These are phyloP conservation scores for Flueggea neowawraea DNA, from an alignment of 441 rosid species.

Conservation along the genomic window DNA sequence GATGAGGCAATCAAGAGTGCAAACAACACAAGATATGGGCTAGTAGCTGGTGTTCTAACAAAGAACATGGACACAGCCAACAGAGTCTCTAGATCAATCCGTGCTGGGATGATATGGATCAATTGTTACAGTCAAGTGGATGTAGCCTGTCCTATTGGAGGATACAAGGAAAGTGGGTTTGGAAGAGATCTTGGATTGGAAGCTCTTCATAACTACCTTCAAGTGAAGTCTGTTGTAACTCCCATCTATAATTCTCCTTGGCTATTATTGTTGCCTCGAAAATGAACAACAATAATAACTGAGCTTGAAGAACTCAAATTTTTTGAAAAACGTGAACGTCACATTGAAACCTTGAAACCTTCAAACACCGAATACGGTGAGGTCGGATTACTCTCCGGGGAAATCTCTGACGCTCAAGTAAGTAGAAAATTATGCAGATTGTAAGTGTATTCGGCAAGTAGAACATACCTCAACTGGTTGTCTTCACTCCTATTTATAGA, in stretches of 20 bases:
- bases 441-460: no score
- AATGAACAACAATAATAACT: no score
- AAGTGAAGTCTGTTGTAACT: no score
- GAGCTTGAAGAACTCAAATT: no score
- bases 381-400: no score
- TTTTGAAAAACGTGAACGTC: no score
- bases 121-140: constrained; percentile 65
- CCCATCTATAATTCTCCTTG: constrained; percentile 73
- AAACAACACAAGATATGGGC: constrained; percentile 58
- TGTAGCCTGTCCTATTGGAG: constrained; percentile 70
- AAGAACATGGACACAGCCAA: constrained; percentile 68
- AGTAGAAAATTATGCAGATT: no score
- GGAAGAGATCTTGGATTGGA: constrained; percentile 74
- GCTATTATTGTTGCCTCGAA: constrained; percentile 25
- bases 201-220: constrained; percentile 63
- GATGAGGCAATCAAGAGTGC: constrained; percentile 76
- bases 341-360: no score
- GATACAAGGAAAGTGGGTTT: constrained; percentile 81
- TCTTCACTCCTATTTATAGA: no score
- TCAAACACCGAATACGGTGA: no score
- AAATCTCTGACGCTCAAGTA: no score
- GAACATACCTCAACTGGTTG: no score
- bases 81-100: constrained; percentile 49
- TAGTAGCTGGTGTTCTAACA: constrained; percentile 74
- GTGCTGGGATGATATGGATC: constrained; percentile 64